These are phyloP conservation scores for Candida oleophila DNA, from an alignment of 805 yeast species.

Conservation along the genomic window DNA sequence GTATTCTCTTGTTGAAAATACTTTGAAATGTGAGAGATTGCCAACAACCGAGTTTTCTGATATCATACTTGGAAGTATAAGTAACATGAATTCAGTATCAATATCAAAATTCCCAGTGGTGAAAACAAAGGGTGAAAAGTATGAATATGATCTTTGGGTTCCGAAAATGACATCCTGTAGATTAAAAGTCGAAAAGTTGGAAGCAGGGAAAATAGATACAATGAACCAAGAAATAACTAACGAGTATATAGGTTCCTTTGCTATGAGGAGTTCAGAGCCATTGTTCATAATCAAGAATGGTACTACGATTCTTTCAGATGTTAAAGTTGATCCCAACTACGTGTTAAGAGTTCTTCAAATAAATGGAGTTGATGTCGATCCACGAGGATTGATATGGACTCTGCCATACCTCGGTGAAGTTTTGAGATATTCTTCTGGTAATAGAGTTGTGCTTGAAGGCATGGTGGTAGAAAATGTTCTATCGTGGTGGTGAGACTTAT, in stretches of 20 bases:
- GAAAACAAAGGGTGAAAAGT: constrained; percentile 10
- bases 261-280: constrained; percentile 3
- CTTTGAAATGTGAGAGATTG: constrained; percentile 25
- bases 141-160: constrained; percentile 34
- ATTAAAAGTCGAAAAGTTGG: constrained; percentile 46
- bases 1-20: constrained; percentile 20
- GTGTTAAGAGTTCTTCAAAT: constrained; percentile 27
- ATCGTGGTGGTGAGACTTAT: constrained; percentile 17
- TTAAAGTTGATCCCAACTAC: constrained; percentile 6
- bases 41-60: constrained; percentile 27
- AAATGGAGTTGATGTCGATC: constrained; percentile 30
- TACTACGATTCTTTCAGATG: constrained; percentile 4
- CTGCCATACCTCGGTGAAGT: constrained; percentile 19
- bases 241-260: constrained; percentile 18
- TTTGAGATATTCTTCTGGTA: constrained; percentile 10
- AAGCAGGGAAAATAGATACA: constrained; percentile 39
- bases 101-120: constrained; percentile 17
- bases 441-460: constrained; percentile 26
- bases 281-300: constrained; percentile 1
- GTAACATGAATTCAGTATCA: constrained; percentile 21
- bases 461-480: constrained; percentile 29
- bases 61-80: constrained; percentile 27
- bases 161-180: constrained; percentile 43
- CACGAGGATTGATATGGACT: constrained; percentile 29
- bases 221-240: constrained; percentile 30